These are phyloP conservation scores for Plenodomus biglobosus DNA, from an alignment of 2,329 filamentous ascomycete genomes.

Conservation along the genomic window DNA sequence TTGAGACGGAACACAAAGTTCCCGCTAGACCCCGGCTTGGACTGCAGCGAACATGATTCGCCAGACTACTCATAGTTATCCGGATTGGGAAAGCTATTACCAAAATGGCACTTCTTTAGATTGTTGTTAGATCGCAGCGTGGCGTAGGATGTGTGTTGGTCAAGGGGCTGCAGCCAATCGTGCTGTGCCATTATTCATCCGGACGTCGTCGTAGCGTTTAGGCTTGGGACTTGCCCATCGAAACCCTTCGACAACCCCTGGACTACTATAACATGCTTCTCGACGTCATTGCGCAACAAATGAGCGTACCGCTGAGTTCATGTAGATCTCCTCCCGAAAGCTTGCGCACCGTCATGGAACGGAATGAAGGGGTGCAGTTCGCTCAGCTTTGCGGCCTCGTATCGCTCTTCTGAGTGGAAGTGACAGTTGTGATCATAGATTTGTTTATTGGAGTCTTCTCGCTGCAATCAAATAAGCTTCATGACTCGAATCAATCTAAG, in stretches of 20 bases:
- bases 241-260: neutral
- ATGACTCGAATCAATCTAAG: too few relatives aligned
- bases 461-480: too few relatives aligned
- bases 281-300: neutral
- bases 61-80: neutral
- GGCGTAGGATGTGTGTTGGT: neutral
- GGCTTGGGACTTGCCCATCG: neutral
- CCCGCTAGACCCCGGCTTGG: conserved; percentile 1
- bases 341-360: neutral
- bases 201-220: neutral
- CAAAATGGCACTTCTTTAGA: neutral
- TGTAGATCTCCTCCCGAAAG: neutral
- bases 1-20: neutral
- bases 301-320: neutral
- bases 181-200: neutral
- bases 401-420: neutral
- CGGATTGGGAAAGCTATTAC: neutral
- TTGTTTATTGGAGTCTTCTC: too few relatives aligned
- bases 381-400: neutral
- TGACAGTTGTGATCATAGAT: too few relatives aligned
- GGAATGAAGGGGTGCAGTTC: neutral
- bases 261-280: neutral
- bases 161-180: neutral
- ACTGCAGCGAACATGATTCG: neutral
- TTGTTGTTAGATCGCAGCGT: neutral